Evolutionary conservation across 2,329 filamentous ascomycete genomes (phyloP).

Genomic region (Paraconiothyrium sp.): DNA sequence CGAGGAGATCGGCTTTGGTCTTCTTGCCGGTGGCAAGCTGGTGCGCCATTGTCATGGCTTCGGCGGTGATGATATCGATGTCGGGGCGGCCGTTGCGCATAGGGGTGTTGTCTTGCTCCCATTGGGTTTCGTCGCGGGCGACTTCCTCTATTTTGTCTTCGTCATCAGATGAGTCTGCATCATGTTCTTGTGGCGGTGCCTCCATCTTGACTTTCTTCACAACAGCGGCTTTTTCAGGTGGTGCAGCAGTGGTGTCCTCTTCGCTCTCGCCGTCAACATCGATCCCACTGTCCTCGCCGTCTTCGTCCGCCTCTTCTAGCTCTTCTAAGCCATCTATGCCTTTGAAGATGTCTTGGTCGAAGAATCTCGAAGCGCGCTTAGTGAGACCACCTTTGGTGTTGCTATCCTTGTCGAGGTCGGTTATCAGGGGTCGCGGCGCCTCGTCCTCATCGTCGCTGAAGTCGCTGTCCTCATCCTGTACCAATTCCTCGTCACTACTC

Average conservation of each 20-base stretch:
- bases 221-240: slow-evolving; percentile 23
- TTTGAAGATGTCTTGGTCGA: slow-evolving; percentile 94
- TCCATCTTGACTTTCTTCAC: slow-evolving; percentile 29
- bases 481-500: slow-evolving; percentile 65
- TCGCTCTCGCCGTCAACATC: slow-evolving; percentile 49
- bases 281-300: slow-evolving; percentile 49
- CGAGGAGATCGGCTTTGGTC: slow-evolving; percentile 79
- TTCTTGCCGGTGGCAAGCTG: slow-evolving; percentile 87
- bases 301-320: slow-evolving; percentile 59
- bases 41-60: slow-evolving; percentile 97
- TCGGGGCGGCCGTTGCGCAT: slow-evolving; percentile 74
- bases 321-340: slow-evolving; percentile 75
- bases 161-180: slow-evolving; percentile 49
- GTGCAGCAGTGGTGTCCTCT: slow-evolving; percentile 27
- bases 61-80: slow-evolving; percentile 98
- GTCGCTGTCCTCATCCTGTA: slow-evolving; percentile 69
- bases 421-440: slow-evolving; percentile 63
- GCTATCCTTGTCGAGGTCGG: slow-evolving; percentile 67
- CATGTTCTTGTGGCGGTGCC: slow-evolving; percentile 30
- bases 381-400: slow-evolving; percentile 72
- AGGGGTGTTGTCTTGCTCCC: slow-evolving; percentile 73
- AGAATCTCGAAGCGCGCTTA: slow-evolving; percentile 86
- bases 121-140: slow-evolving; percentile 65
- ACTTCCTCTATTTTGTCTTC: slow-evolving; percentile 69
- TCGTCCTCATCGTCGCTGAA: slow-evolving; percentile 68